A percentile compares a stretch with the other conserved stretches of the same genome.
phyloP scores from a whole-genome alignment of 2,329 filamentous ascomycete genomes.

The Xylariomycetidae sp. region DNA sequence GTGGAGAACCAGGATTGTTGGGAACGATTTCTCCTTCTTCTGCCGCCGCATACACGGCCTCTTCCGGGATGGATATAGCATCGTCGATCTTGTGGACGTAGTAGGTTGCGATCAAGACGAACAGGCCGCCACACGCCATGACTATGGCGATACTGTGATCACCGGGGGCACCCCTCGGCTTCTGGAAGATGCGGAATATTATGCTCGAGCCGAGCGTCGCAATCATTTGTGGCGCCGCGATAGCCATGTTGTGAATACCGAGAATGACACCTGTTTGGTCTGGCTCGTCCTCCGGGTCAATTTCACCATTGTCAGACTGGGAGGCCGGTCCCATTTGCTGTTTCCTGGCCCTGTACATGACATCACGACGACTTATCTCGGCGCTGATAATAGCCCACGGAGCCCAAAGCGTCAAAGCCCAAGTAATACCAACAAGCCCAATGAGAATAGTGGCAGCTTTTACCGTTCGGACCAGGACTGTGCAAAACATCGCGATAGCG shows the following conservation, averaged over 20 bases:
- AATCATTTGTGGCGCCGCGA: conserved; percentile 86
- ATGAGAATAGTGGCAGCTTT: conserved; percentile 71
- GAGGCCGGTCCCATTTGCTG: conserved; percentile 25
- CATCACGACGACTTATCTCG: conserved; percentile 81
- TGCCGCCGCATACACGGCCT: conserved; percentile 34
- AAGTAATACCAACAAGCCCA: conserved; percentile 79
- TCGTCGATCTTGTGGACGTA: conserved; percentile 66
- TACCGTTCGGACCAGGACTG: conserved; percentile 71
- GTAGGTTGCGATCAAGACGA: conserved; percentile 71
- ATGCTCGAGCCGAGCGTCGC: conserved; percentile 79
- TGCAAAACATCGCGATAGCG: conserved; percentile 73
- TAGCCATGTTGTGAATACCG: conserved; percentile 92
- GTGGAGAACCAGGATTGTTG: conserved; percentile 22
- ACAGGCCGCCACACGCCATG: conserved; percentile 75
- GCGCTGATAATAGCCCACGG: conserved; percentile 93
- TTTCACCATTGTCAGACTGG: conserved; percentile 15
- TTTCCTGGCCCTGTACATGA: conserved; percentile 39
- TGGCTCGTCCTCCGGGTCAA: conserved; percentile 54
- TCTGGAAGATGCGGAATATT: conserved; percentile 83
- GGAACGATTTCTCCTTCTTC: conserved; percentile 36
- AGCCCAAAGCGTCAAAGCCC: conserved; percentile 91
- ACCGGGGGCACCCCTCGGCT: conserved; percentile 76
- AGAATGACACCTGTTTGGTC: conserved; percentile 87
- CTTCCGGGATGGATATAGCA: conserved; percentile 38
- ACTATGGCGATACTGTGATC: conserved; percentile 87